Evolutionary conservation across 805 yeast genomes (phyloP).

Genomic region (Limtongozyma cylindracea): DNA sequence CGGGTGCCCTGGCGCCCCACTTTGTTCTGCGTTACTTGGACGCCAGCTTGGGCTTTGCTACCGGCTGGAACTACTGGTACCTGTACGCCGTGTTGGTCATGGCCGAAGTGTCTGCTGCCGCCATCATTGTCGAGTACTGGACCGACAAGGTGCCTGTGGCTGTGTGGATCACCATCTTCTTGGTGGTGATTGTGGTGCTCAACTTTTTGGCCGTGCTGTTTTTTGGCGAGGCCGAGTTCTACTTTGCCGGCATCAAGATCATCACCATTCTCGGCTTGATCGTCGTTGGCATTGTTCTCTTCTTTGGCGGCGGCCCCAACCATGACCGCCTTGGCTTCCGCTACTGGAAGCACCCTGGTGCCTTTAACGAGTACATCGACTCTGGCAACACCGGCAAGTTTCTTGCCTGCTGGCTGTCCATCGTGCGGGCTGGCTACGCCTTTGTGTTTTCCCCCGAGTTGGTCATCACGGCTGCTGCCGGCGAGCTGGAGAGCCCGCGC

Average conservation of each 20-base stretch:
- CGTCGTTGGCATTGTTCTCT: slow-evolving; percentile 4
- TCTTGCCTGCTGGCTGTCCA: slow-evolving; percentile 6
- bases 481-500: slow-evolving; percentile 36
- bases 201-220: slow-evolving; percentile 3
- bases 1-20: slow-evolving; percentile 5
- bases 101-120: slow-evolving; percentile 4
- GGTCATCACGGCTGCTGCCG: slow-evolving; percentile 20
- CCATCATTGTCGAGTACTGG: slow-evolving; percentile 4
- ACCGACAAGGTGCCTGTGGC: slow-evolving; percentile 1
- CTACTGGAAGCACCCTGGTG: slow-evolving; percentile 6
- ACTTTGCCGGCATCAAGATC: slow-evolving; percentile 4
- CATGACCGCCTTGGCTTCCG: slow-evolving; percentile 5
- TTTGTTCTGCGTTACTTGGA: slow-evolving; percentile 3
- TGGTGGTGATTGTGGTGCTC: slow-evolving; percentile 1
- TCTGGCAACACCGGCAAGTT: slow-evolving; percentile 6
- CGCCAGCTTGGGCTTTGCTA: slow-evolving; percentile 4
- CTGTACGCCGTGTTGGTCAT: slow-evolving; percentile 4
- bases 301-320: slow-evolving; percentile 4
- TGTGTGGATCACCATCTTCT: slow-evolving; percentile 3
- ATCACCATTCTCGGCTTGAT: slow-evolving; percentile 4
- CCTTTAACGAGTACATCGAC: slow-evolving; percentile 17
- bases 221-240: slow-evolving; percentile 4
- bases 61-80: slow-evolving; percentile 5
- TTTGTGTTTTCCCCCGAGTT: slow-evolving; percentile 22
- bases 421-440: slow-evolving; percentile 7